Percentiles rank a stretch among this genome's conserved stretches.
Evolutionary conservation across 495 filamentous ascomycete genomes (phyloP).

Genomic region (Letharia columbiana): DNA sequence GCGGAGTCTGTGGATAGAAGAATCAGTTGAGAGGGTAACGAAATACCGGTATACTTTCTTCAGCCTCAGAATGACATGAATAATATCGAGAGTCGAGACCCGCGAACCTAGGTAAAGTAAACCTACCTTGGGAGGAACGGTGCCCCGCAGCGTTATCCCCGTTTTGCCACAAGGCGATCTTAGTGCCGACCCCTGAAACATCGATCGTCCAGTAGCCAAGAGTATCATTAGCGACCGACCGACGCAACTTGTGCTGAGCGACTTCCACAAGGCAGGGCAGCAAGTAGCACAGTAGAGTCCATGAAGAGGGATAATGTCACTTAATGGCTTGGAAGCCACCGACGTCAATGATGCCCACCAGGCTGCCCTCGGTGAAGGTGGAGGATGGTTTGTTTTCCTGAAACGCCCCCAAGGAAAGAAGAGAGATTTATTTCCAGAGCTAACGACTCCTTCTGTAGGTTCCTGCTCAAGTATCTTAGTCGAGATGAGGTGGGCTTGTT

Average conservation of each 20-base stretch:
- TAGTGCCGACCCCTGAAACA: constrained; percentile 6
- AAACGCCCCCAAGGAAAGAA: neutral
- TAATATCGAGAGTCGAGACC: no score
- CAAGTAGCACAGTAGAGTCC: constrained; percentile 13
- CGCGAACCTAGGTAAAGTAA: no score
- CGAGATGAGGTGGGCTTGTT: constrained; percentile 83
- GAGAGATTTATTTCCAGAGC: neutral
- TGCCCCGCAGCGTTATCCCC: neutral
- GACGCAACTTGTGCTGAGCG: neutral
- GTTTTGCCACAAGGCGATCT: neutral
- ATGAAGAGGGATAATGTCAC: constrained; percentile 60
- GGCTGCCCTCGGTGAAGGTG: constrained; percentile 66
- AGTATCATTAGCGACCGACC: constrained; percentile 5
- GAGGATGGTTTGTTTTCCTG: constrained; percentile 72
- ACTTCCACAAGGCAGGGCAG: constrained; percentile 6
- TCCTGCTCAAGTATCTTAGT: constrained; percentile 83
- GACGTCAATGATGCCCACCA: constrained; percentile 79
- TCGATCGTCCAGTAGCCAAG: constrained; percentile 7
- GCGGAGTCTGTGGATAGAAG: neutral
- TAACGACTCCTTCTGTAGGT: constrained; percentile 48
- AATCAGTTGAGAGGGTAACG: neutral
- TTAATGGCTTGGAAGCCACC: constrained; percentile 88
- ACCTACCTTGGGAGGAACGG: neutral
- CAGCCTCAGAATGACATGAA: neutral
- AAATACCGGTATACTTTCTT: neutral